A percentile compares a stretch with the other conserved stretches of the same genome.
Conservation (phyloP, 2,329 filamentous ascomycete genomes). For the Fusarium praegraminearum region DNA sequence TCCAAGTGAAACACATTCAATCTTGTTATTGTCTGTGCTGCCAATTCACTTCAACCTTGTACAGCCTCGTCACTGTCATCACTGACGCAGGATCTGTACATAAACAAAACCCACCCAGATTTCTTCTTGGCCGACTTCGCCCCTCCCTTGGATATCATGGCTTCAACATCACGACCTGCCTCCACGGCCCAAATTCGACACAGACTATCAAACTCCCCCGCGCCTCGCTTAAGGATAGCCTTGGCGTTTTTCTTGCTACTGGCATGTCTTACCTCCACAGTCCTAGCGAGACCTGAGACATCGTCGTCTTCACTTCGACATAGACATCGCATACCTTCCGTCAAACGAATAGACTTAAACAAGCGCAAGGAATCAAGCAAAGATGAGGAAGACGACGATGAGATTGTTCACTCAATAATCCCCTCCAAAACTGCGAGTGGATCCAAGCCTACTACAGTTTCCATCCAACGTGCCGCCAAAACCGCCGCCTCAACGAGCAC, state of each 20-base stretch:
- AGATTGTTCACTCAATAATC: conserved; percentile 32
- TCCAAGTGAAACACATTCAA: conserved; percentile 47
- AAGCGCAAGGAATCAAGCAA: conserved; percentile 33
- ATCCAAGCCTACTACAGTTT: conserved; percentile 42
- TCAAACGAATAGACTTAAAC: conserved; percentile 23
- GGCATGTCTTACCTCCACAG: conserved; percentile 42
- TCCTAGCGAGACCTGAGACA: conserved; percentile 37
- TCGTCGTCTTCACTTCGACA: conserved; percentile 28
- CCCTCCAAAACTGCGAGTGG: conserved; percentile 33
- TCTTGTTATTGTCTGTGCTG: conserved; percentile 33
- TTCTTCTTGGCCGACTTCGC: conserved; percentile 22
- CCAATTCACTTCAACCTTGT: conserved; percentile 19
- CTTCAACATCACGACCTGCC: conserved; percentile 17
- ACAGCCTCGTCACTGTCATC: conserved; percentile 8
- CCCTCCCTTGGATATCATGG: conserved; percentile 42
- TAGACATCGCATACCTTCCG: conserved; percentile 18
- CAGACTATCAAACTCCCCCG: conserved; percentile 6
- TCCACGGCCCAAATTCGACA: conserved; percentile 11
- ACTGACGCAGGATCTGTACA: not conserved
- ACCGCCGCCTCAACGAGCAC: conserved; percentile 49
- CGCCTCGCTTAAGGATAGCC: conserved; percentile 29
- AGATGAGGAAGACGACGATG: conserved; percentile 33
- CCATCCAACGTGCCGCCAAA: conserved; percentile 39
- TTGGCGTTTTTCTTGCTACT: conserved; percentile 38
- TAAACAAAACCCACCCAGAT: not conserved